A percentile compares a stretch with the other conserved stretches of the same genome.
These are phyloP conservation scores for Cordyceps farinosa DNA, from an alignment of 2,329 filamentous ascomycete genomes.

Conservation along the genomic window DNA sequence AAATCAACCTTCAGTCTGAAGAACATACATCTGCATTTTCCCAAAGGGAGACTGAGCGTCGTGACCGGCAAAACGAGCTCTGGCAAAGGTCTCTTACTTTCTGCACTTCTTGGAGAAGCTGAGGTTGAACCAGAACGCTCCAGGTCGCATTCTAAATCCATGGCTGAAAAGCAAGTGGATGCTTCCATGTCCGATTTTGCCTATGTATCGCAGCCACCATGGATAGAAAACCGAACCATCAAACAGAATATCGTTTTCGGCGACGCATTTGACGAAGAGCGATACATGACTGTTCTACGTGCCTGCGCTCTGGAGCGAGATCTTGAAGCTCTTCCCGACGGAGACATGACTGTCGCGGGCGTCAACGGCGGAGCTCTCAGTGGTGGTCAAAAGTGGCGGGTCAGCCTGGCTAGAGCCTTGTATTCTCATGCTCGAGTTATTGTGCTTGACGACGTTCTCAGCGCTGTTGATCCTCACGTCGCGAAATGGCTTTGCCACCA, in stretches of 20 bases:
- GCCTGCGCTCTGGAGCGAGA: constrained; percentile 68
- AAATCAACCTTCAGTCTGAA: constrained; percentile 54
- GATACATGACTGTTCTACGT: constrained; percentile 62
- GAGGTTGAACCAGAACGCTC: constrained; percentile 53
- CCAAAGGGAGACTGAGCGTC: constrained; percentile 58
- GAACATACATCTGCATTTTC: constrained; percentile 58
- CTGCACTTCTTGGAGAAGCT: constrained; percentile 65
- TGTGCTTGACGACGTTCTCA: constrained; percentile 72
- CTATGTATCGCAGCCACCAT: constrained; percentile 69
- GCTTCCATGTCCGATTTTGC: constrained; percentile 65
- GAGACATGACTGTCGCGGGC: constrained; percentile 69
- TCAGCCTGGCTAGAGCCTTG: constrained; percentile 68
- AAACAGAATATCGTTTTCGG: constrained; percentile 70
- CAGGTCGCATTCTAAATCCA: not conserved
- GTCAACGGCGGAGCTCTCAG: constrained; percentile 73
- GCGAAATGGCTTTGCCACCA: constrained; percentile 17
- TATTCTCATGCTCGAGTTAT: constrained; percentile 68
- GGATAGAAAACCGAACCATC: constrained; percentile 72
- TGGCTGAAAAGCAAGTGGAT: constrained; percentile 44
- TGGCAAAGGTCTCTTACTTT: constrained; percentile 66
- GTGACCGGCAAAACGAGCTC: constrained; percentile 68
- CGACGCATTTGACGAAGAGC: constrained; percentile 56
- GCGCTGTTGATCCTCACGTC: constrained; percentile 64
- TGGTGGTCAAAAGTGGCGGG: constrained; percentile 71
- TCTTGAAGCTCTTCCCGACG: constrained; percentile 64